Evolutionary conservation across 805 yeast species (phyloP).

Genomic region (Metschnikowia lachancei): DNA sequence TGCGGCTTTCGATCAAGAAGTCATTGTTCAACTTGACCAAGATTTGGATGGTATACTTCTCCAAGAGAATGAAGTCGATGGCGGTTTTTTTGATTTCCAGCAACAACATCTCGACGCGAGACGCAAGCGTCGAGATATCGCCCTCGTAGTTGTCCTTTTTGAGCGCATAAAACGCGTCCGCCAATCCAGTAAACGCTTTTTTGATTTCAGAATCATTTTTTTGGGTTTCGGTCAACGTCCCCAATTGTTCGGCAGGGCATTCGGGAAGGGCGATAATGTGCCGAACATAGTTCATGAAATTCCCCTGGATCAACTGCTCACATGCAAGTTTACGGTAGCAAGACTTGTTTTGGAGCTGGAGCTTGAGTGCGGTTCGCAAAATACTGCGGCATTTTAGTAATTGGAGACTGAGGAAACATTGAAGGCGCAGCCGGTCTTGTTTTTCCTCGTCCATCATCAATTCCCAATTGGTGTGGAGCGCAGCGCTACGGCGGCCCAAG

Average conservation of each 20-base stretch:
- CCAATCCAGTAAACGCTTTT: constrained; percentile 25
- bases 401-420: constrained; percentile 32
- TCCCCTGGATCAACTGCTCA: constrained; percentile 41
- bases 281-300: constrained; percentile 37
- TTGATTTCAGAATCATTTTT: constrained; percentile 31
- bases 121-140: constrained; percentile 17
- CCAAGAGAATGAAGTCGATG: constrained; percentile 39
- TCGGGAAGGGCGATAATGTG: constrained; percentile 33
- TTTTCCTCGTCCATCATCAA: constrained; percentile 5
- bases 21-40: constrained; percentile 34
- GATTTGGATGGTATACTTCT: constrained; percentile 38
- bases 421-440: constrained; percentile 19
- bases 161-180: constrained; percentile 25
- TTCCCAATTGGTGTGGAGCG: constrained; percentile 2
- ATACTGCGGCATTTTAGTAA: constrained; percentile 28
- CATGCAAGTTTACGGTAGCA: constrained; percentile 6
- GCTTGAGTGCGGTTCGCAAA: constrained; percentile 14
- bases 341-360: constrained; percentile 2
- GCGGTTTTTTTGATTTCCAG: constrained; percentile 35
- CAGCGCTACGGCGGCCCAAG: constrained; percentile 14
- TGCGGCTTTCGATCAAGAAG: constrained; percentile 29
- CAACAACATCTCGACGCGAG: constrained; percentile 23
- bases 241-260: constrained; percentile 11
- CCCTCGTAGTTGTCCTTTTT: constrained; percentile 31
- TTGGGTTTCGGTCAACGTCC: constrained; percentile 23